Base-by-base conservation (phyloP, 495 filamentous ascomycete genomes). In the Talaromyces trachyspermus region DNA sequence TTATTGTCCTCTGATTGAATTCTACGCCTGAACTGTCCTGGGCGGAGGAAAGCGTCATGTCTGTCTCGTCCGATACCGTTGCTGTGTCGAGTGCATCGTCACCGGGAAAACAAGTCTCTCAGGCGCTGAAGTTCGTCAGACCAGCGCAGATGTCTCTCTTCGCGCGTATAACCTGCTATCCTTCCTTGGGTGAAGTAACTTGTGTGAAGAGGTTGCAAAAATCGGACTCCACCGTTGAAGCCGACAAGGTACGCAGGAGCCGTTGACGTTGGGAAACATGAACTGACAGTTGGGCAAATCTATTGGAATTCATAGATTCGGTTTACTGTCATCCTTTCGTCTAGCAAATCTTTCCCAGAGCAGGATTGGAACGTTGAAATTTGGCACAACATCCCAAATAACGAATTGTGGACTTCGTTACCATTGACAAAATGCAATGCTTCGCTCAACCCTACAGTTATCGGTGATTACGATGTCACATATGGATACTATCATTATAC, bases 251-350 rank as follows among this genome's bases (percentile, higher is more conserved):
- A n/a, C n/a, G n/a, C n/a, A n/a, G n/a, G n/a, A n/a, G n/a, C n/a
- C n/a, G n/a, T n/a, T n/a, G n/a, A n/a, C n/a, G n/a, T n/a, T n/a
- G n/a, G n/a, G n/a, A n/a, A n/a, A n/a, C n/a, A n/a, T n/a, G n/a
- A n/a, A n/a, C n/a, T n/a, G n/a, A n/a, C 39, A 22, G 39, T 19
- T 46, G 12, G 2, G 20, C 5, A 19, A 2, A 46, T 32, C 10
- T 49, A 27, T 48, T 4, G 15, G n/a, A 46, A 12, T 8, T 15
- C 40, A 12, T 50, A 77, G 66, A 67, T 85, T 10, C 56, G 56
- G 2, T 84, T 92, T 50, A 80, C 76, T 12, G 85, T 87, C 12
- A 63, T 88, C n/a, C 66, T 95, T 23, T 85, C 89, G 49, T 76
- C 80, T 18, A 79, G 75, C 36, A 70, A 57, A 26, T 67, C 63